Base-by-base conservation (phyloP, 2,329 filamentous ascomycete genomes). In the Phoma sp. region DNA sequence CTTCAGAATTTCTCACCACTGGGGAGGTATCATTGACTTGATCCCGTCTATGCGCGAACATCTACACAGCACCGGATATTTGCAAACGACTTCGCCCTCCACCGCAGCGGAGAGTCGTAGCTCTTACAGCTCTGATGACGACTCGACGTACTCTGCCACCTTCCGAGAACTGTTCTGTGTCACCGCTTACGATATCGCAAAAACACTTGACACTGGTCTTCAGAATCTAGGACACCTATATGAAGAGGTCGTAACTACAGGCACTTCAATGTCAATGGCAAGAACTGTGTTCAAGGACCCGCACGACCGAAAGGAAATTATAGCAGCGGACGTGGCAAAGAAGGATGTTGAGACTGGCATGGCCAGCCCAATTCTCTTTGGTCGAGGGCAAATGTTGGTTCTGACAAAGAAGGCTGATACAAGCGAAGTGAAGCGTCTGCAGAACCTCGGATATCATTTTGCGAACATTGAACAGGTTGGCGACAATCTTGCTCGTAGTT, bases 141-240 rank as follows among this genome's bases (percentile, higher is more conserved):
- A 89, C 80, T 50, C 85, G 10, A 83, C 91, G 55, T 93, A 93
- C 71, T 88, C 91, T 28, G 78, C 87, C 14, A 81, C 93, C 1
- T 92, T 96, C 71, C 87, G 91, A 20, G 90, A 96, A 68, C 81
- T 93, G 9, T 96, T 96, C 72, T 96, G 91, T 67, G 81, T 91
- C 9, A 89, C 91, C 2, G 91, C 92, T 1, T 81, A 87, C 5
- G 84, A 87, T n/a, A 82, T 96, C 7, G 89, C 92, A 1, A 80
- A 84, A 11, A 83, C 85, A 46, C 79, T 93, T 58, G 84, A 85
- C 55, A 83, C 84, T 34, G 81, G 83, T 3, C 75, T 93, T 2
- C 80, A 83, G 6, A 80, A 86, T 4, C 75, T 90, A 7, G 91
- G 91, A 5, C 79, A 85, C 9, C 78, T 95, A 1, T 93, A 89